These are phyloP conservation scores for Marasmius tenuissimus DNA, from an alignment of 1,284 basidiomycete genomes.

Conservation along the genomic window DNA sequence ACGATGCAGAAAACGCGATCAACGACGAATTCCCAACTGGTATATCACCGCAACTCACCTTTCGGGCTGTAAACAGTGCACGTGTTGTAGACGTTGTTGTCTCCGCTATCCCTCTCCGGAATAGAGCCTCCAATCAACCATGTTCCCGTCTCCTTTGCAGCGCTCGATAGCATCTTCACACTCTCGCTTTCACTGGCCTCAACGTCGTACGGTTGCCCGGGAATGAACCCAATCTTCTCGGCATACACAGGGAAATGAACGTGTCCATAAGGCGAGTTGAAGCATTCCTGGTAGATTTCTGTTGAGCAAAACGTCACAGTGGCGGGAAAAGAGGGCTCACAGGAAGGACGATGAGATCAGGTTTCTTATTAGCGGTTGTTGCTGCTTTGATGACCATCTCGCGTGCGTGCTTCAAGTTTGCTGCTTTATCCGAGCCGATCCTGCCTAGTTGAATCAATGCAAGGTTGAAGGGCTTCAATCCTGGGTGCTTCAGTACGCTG, in stretches of 20 bases:
- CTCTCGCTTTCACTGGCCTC: constrained; percentile 70
- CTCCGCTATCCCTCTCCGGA: constrained; percentile 71
- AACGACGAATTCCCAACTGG: neutral
- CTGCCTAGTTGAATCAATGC: constrained; percentile 86
- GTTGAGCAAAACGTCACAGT: neutral
- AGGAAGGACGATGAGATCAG: constrained; percentile 87
- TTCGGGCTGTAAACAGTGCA: constrained; percentile 87
- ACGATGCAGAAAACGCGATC: neutral
- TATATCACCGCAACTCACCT: constrained; percentile 45
- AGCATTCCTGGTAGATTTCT: constrained; percentile 74
- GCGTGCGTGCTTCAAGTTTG: constrained; percentile 78
- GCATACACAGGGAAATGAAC: constrained; percentile 83
- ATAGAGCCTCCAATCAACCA: constrained; percentile 97
- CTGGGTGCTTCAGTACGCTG: constrained; percentile 4
- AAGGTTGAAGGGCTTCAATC: constrained; percentile 74
- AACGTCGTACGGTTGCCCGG: constrained; percentile 58
- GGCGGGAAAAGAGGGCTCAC: constrained; percentile 41
- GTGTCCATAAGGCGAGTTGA: constrained; percentile 96
- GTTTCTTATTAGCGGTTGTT: constrained; percentile 46
- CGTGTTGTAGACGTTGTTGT: constrained; percentile 87
- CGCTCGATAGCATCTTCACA: constrained; percentile 79
- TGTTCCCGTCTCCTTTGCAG: constrained; percentile 78
- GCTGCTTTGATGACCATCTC: constrained; percentile 79
- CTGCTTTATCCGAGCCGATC: constrained; percentile 65
- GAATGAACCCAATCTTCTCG: constrained; percentile 70